Evolutionary conservation across 2,329 filamentous ascomycete genomes (phyloP).

Genomic region (Cordyceps cicadae): DNA sequence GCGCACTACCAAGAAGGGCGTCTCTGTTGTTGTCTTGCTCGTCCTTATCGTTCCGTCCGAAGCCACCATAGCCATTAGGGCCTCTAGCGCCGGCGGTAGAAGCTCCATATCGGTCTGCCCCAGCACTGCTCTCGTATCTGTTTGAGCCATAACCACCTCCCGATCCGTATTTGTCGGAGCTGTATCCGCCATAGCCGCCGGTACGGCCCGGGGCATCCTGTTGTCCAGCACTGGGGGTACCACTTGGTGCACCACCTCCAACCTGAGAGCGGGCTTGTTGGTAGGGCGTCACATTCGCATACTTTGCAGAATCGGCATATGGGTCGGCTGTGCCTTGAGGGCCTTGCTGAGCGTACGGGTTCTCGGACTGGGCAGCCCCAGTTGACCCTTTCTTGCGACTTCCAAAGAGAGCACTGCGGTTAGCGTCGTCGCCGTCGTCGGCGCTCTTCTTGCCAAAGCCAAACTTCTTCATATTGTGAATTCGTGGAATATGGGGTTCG

Average conservation of each 20-base stretch:
- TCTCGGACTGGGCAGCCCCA: slow-evolving; percentile 36
- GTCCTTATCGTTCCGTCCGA: slow-evolving; percentile 39
- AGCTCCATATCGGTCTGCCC: slow-evolving; percentile 20
- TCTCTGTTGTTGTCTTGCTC: slow-evolving; percentile 48
- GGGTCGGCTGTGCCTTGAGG: slow-evolving; percentile 36
- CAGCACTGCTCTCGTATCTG: slow-evolving; percentile 38
- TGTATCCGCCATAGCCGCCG: slow-evolving; percentile 36
- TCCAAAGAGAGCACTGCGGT: slow-evolving; percentile 44
- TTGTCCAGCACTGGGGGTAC: slow-evolving; percentile 13
- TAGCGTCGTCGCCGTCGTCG: slow-evolving; percentile 40
- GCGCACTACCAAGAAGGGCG: slow-evolving; percentile 53
- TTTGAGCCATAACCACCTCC: slow-evolving; percentile 44
- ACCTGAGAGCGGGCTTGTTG: slow-evolving; percentile 34
- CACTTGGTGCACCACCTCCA: slow-evolving; percentile 18
- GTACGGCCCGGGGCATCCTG: slow-evolving; percentile 15
- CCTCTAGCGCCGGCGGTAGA: slow-evolving; percentile 30
- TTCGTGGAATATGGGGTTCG: not conserved
- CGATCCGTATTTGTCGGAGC: slow-evolving; percentile 44
- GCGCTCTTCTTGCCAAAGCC: slow-evolving; percentile 47
- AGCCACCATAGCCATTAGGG: slow-evolving; percentile 53
- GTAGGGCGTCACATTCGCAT: slow-evolving; percentile 37
- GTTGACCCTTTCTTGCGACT: slow-evolving; percentile 41
- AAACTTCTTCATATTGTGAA: slow-evolving; percentile 48
- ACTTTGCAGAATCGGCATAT: slow-evolving; percentile 42
- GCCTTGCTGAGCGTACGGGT: slow-evolving; percentile 50